phyloP scores from a whole-genome alignment of 192 early-diverging fungal species.

The Backusella morwellensis region DNA sequence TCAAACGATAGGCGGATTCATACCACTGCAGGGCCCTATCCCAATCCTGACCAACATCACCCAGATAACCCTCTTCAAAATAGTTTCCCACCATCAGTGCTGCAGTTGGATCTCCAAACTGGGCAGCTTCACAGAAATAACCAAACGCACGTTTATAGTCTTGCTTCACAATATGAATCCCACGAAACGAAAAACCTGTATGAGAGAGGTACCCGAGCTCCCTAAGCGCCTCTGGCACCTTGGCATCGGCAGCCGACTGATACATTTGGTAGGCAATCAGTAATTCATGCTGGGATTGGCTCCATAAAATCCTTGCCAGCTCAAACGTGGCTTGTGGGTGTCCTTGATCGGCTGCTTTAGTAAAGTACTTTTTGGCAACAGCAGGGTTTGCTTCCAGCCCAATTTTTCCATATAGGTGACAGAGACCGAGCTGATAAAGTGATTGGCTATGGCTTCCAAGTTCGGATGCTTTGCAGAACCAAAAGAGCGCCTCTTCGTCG shows the following conservation, averaged over 20 bases:
- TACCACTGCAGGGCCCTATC: conserved; percentile 26
- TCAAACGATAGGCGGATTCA: conserved; percentile 14
- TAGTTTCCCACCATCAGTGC: conserved; percentile 32
- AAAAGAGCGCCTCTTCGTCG: conserved; percentile 19
- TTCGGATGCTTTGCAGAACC: conserved; percentile 29
- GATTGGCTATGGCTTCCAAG: conserved; percentile 10
- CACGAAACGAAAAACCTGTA: conserved; percentile 11
- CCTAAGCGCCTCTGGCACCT: conserved; percentile 18
- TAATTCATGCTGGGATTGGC: background rate
- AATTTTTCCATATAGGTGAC: conserved; percentile 19
- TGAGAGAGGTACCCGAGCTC: conserved; percentile 27
- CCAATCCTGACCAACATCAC: conserved; percentile 2
- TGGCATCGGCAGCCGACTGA: conserved; percentile 15
- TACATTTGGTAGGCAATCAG: conserved; percentile 14
- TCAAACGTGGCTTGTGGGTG: conserved; percentile 24
- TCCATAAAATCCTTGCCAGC: conserved; percentile 20
- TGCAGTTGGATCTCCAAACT: conserved; percentile 19
- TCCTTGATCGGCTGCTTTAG: conserved; percentile 15
- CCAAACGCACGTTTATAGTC: conserved; percentile 26
- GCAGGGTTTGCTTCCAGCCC: conserved; percentile 13
- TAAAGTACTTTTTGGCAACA: conserved; percentile 22
- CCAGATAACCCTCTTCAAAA: conserved; percentile 28
- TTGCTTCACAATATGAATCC: conserved; percentile 20
- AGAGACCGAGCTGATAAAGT: conserved; percentile 25
- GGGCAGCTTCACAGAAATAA: conserved; percentile 26